Conservation (phyloP, 257 asterid genomes). For the Knoxia roxburghii region DNA sequence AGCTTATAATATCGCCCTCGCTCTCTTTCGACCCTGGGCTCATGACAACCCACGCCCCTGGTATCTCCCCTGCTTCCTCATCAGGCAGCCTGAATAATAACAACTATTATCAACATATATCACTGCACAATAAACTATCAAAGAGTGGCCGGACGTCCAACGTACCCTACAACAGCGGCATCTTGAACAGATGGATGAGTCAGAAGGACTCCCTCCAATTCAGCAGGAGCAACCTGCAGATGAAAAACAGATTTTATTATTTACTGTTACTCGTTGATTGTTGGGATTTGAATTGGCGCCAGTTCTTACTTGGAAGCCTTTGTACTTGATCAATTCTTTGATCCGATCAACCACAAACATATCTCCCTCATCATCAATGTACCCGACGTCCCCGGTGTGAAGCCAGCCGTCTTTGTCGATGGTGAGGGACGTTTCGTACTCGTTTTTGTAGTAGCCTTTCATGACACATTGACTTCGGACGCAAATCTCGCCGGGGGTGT, state of each 20-base stretch:
- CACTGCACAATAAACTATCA: no score
- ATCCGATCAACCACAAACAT: conserved; percentile 81
- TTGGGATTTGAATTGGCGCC: neutral
- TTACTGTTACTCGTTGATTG: neutral
- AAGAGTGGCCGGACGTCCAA: no score
- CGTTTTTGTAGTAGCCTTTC: conserved; percentile 91
- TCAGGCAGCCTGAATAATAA: conserved; percentile 51
- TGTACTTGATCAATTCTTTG: conserved; percentile 84
- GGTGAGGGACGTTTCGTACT: conserved; percentile 61
- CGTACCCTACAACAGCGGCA: conserved; percentile 90
- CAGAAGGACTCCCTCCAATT: conserved; percentile 85
- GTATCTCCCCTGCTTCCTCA: conserved; percentile 81
- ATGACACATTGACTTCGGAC: conserved; percentile 90
- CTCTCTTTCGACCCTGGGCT: conserved; percentile 48
- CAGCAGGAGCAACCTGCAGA: conserved; percentile 95
- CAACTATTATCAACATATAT: no score
- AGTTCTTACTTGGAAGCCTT: conserved; percentile 78
- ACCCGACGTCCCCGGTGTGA: conserved; percentile 91
- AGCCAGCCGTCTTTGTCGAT: conserved; percentile 89
- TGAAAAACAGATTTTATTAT: neutral
- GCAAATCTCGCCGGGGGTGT: conserved; percentile 78
- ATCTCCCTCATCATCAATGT: conserved; percentile 83
- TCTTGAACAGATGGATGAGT: conserved; percentile 81
- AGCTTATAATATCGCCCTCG: conserved; percentile 64
- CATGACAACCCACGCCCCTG: conserved; percentile 79